These are phyloP conservation scores for Russula earlei DNA, from an alignment of 768 basidiomycete genomes.

Conservation along the genomic window DNA sequence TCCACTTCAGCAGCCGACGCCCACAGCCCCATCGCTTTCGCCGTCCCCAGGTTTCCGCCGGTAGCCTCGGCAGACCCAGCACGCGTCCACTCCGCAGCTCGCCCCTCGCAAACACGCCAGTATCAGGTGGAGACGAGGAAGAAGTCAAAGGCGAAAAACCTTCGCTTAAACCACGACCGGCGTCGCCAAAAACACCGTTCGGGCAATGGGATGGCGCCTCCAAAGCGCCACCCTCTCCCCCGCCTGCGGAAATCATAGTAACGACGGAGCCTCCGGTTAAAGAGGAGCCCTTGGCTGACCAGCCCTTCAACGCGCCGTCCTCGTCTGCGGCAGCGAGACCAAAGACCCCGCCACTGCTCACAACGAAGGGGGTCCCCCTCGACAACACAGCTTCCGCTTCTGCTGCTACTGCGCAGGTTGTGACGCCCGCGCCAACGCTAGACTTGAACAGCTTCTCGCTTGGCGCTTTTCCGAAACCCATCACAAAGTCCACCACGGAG, in stretches of 20 bases:
- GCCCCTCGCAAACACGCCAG: constrained; percentile 49
- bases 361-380: background rate
- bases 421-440: background rate
- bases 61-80: constrained; percentile 50
- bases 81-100: constrained; percentile 69
- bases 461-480: background rate
- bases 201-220: constrained; percentile 21
- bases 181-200: constrained; percentile 33
- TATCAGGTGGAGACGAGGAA: constrained; percentile 38
- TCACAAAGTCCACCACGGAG: background rate
- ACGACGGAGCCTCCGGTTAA: constrained; percentile 1
- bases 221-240: background rate
- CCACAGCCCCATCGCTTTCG: constrained; percentile 30
- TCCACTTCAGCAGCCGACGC: constrained; percentile 23
- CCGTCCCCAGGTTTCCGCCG: constrained; percentile 30
- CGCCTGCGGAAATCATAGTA: constrained; percentile 6
- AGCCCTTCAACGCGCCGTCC: constrained; percentile 1
- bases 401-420: background rate
- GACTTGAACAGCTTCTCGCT: background rate
- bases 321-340: constrained; percentile 30
- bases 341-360: constrained; percentile 33
- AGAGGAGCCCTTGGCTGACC: background rate
- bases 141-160: constrained; percentile 25
- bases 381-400: background rate
- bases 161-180: constrained; percentile 29